Percentiles rank a stretch among this genome's conserved stretches.
phyloP scores from a whole-genome alignment of 1,284 basidiomycete genomes.

The Pseudomicrostroma phylloplanum region DNA sequence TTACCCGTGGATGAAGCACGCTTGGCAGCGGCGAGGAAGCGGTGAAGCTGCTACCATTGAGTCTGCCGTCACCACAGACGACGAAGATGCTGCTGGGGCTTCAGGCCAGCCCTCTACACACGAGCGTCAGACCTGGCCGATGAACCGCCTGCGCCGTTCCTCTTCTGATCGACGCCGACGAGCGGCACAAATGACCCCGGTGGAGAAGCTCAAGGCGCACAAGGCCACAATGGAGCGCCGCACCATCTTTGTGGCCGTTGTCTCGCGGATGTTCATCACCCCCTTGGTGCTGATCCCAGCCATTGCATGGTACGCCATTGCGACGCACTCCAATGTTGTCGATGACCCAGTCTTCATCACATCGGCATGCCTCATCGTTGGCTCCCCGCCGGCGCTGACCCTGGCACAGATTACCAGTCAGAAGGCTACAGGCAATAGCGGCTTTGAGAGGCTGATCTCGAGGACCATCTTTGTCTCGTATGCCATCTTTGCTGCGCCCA shows the following conservation, averaged over 20 bases:
- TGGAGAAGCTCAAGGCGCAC: conserved; percentile 8
- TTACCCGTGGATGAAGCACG: conserved; percentile 29
- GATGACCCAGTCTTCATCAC: conserved; percentile 73
- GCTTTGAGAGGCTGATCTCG: conserved; percentile 78
- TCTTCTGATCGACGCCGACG: background rate
- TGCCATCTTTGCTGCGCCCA: conserved; percentile 41
- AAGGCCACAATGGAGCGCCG: conserved; percentile 53
- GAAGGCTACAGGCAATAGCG: conserved; percentile 64
- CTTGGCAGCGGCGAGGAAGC: conserved; percentile 19
- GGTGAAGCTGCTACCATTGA: conserved; percentile 12
- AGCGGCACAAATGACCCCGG: conserved; percentile 16
- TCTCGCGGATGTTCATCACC: conserved; percentile 76
- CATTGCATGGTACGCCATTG: conserved; percentile 37
- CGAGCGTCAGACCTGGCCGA: background rate
- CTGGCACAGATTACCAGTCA: conserved; percentile 73
- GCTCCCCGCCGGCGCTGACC: conserved; percentile 65
- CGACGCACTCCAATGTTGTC: conserved; percentile 22
- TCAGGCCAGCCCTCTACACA: background rate
- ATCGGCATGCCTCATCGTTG: conserved; percentile 66
- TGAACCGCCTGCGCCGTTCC: background rate
- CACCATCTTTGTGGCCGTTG: conserved; percentile 71
- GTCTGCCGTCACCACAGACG: conserved; percentile 3
- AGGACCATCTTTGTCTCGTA: conserved; percentile 54
- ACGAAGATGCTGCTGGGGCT: conserved; percentile 4
- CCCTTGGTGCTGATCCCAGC: conserved; percentile 61